Conservation (phyloP, 345 rosid genomes). For the Cardamine resedifolia region DNA sequence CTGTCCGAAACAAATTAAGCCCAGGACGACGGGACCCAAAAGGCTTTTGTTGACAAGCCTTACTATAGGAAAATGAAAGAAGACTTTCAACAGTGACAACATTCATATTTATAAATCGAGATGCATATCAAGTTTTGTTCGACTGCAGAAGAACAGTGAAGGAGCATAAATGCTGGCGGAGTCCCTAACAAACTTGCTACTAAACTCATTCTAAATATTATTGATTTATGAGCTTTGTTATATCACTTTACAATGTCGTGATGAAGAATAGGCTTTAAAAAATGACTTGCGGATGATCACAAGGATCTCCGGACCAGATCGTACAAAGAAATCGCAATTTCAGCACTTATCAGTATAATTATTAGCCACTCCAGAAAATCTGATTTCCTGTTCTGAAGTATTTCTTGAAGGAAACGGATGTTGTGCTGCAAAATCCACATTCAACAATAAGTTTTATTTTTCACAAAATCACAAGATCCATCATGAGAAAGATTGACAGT, state of each 20-base stretch:
- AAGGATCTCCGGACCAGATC: constrained; percentile 53
- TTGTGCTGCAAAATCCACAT: constrained; percentile 65
- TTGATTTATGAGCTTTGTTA: constrained; percentile 10
- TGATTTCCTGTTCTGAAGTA: constrained; percentile 92
- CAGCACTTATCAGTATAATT: constrained; percentile 76
- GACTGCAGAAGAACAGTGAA: neutral
- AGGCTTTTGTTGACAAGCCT: neutral
- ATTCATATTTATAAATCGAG: neutral
- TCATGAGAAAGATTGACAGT: constrained; percentile 17
- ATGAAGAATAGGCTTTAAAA: constrained; percentile 11
- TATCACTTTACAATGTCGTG: constrained; percentile 22
- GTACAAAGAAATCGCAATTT: constrained; percentile 67
- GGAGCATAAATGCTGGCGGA: neutral
- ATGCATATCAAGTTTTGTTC: neutral
- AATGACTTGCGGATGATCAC: constrained; percentile 23
- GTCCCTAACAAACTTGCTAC: neutral
- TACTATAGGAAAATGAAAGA: neutral
- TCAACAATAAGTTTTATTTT: neutral
- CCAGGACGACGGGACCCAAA: neutral
- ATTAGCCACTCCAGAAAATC: constrained; percentile 96
- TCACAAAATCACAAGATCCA: neutral
- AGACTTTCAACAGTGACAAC: neutral
- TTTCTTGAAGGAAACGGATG: constrained; percentile 89
- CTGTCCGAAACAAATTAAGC: neutral
- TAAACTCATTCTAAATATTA: constrained; percentile 13